Evolutionary conservation across 1,284 basidiomycete species (phyloP).

Genomic region (Sanghuangporus weigelae): DNA sequence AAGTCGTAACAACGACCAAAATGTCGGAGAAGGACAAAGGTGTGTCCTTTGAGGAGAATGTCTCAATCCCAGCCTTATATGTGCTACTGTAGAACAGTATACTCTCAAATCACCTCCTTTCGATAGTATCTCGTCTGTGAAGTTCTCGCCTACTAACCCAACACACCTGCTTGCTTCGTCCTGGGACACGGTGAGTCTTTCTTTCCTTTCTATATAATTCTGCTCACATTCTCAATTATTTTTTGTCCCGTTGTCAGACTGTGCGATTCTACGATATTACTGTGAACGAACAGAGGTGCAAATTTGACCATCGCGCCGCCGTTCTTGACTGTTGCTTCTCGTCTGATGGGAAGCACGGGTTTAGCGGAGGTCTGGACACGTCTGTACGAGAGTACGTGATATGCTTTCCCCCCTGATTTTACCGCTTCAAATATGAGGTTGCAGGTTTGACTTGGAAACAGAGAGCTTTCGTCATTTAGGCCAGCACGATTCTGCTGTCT

Average conservation of each 20-base stretch:
- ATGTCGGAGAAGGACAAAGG: constrained; percentile 15
- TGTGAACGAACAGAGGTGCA: constrained; percentile 60
- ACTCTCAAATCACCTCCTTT: constrained; percentile 71
- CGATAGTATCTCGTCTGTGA: constrained; percentile 78
- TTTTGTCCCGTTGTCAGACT: constrained; percentile 41
- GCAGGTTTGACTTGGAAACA: constrained; percentile 55
- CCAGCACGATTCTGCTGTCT: constrained; percentile 61
- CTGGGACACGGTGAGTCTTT: constrained; percentile 73
- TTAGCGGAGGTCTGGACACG: constrained; percentile 72
- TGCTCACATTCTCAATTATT: constrained; percentile 4
- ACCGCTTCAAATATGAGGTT: neutral
- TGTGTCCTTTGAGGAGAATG: neutral
- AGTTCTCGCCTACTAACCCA: constrained; percentile 77
- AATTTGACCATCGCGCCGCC: constrained; percentile 75
- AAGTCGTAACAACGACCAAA: no score
- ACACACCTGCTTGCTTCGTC: constrained; percentile 74
- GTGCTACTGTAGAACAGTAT: constrained; percentile 26
- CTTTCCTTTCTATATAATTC: neutral
- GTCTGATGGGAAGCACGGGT: constrained; percentile 53
- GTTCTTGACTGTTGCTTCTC: constrained; percentile 63
- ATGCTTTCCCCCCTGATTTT: neutral
- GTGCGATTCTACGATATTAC: constrained; percentile 68
- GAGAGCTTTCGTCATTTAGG: constrained; percentile 63
- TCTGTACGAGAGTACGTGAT: constrained; percentile 60
- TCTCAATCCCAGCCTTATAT: neutral